A percentile compares a stretch with the other conserved stretches of the same genome.
phyloP scores from a whole-genome alignment of 2,329 filamentous ascomycete genomes.

The Chaetomium sp. region DNA sequence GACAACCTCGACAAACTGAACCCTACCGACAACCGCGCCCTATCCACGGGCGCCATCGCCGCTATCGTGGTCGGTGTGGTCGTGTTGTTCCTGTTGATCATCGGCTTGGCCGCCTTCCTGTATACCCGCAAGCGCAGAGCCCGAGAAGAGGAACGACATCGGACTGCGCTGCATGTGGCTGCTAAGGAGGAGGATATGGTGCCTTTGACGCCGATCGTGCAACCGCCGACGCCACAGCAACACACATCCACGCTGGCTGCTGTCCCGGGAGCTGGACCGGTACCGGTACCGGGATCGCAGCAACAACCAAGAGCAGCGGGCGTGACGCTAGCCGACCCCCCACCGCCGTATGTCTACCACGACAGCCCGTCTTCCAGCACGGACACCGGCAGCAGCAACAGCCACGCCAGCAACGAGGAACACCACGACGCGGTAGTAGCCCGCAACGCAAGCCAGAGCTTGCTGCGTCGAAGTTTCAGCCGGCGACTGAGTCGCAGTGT shows the following conservation, averaged over 20 bases:
- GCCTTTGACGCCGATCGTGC: background rate
- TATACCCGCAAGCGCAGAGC: background rate
- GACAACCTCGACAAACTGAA: background rate
- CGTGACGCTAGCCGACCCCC: background rate
- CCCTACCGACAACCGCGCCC: background rate
- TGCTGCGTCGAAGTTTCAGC: background rate
- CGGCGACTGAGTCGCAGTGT: too few species aligned
- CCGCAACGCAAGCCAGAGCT: background rate
- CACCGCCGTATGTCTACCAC: slow-evolving; percentile 10
- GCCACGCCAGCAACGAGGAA: too few species aligned
- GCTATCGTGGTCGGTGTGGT: slow-evolving; percentile 7
- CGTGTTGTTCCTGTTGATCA: slow-evolving; percentile 3
- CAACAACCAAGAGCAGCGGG: too few species aligned
- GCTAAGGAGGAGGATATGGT: slow-evolving; percentile 7
- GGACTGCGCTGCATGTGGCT: background rate
- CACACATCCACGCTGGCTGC: too few species aligned
- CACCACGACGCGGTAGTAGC: too few species aligned
- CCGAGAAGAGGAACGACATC: background rate
- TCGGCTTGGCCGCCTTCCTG: background rate
- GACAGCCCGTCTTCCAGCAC: too few species aligned
- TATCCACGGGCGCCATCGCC: slow-evolving; percentile 1
- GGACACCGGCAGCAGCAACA: too few species aligned
- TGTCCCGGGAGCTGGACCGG: too few species aligned
- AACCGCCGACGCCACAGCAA: background rate
- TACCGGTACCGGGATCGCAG: too few species aligned